Percentiles rank a stretch among this genome's conserved stretches.
phyloP scores from a whole-genome alignment of 495 filamentous ascomycete species.

The Penicillium psychrofluorescens region DNA sequence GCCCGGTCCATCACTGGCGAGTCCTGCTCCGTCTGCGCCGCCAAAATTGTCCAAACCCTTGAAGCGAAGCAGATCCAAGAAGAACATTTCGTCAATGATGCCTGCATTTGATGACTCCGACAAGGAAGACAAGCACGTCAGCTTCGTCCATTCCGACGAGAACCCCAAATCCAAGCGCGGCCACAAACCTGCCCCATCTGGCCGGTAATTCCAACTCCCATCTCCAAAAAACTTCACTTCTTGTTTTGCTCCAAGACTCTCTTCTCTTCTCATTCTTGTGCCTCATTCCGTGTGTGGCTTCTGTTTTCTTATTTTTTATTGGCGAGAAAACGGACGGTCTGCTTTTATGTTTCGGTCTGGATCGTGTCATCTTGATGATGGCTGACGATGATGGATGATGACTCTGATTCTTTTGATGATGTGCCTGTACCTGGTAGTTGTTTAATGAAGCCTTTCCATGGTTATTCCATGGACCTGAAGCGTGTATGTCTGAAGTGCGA shows the following conservation, averaged over 20 bases:
- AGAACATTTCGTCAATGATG: slow-evolving; percentile 29
- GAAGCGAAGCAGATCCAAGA: slow-evolving; percentile 32
- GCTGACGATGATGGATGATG: slow-evolving; percentile 14
- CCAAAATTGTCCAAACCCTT: slow-evolving; percentile 37
- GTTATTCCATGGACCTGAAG: slow-evolving; percentile 1
- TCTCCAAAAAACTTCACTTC: not conserved
- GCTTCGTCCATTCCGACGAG: slow-evolving; percentile 35
- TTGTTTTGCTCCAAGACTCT: not conserved
- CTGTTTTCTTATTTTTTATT: slow-evolving; percentile 5
- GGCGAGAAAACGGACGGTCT: not conserved
- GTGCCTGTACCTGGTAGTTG: slow-evolving; percentile 12
- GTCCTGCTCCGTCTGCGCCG: slow-evolving; percentile 22
- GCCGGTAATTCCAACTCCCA: slow-evolving; percentile 1
- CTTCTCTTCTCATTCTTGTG: not conserved
- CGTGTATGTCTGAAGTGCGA: no score
- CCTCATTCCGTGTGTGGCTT: not conserved
- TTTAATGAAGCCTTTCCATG: slow-evolving; percentile 13
- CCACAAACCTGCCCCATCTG: slow-evolving; percentile 10
- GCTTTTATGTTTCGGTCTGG: not conserved
- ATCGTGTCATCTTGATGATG: slow-evolving; percentile 15
- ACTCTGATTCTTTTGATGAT: slow-evolving; percentile 12
- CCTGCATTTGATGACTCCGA: slow-evolving; percentile 31
- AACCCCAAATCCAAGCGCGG: slow-evolving; percentile 22
- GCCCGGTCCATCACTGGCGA: slow-evolving; percentile 27
- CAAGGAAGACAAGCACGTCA: slow-evolving; percentile 40